Conservation (phyloP, 2,329 filamentous ascomycete genomes). For the Rutstroemia sydowiana region DNA sequence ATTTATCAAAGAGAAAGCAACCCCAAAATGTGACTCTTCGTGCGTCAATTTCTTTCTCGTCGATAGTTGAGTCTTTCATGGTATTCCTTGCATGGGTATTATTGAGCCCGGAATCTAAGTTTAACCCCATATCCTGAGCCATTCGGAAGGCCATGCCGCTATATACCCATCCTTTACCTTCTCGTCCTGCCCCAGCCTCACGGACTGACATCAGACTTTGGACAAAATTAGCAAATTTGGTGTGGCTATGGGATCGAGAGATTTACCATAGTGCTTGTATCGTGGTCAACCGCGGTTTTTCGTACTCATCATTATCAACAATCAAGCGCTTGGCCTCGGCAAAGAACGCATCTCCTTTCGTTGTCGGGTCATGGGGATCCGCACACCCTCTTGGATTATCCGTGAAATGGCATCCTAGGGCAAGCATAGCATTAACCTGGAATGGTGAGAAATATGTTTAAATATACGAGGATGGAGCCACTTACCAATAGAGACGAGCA, state of each 20-base stretch:
- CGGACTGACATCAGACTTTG: constrained; percentile 70
- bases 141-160: constrained; percentile 98
- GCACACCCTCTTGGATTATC: constrained; percentile 65
- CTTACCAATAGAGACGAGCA: constrained; percentile 72
- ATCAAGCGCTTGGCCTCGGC: constrained; percentile 86
- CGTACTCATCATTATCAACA: constrained; percentile 86
- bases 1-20: constrained; percentile 97
- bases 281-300: constrained; percentile 78
- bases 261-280: constrained; percentile 73
- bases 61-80: constrained; percentile 38
- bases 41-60: constrained; percentile 81
- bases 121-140: constrained; percentile 89
- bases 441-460: constrained; percentile 66
- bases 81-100: constrained; percentile 40
- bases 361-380: constrained; percentile 65
- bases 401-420: constrained; percentile 90
- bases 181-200: constrained; percentile 87
- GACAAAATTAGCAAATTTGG: neutral
- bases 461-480: neutral
- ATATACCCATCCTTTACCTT: constrained; percentile 96
- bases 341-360: constrained; percentile 94
- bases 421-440: constrained; percentile 88
- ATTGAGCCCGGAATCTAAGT: constrained; percentile 68
- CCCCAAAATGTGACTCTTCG: constrained; percentile 94
- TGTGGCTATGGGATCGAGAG: no score